Conservation (phyloP, 2,329 filamentous ascomycete genomes). For the Fusarium equiseti region DNA sequence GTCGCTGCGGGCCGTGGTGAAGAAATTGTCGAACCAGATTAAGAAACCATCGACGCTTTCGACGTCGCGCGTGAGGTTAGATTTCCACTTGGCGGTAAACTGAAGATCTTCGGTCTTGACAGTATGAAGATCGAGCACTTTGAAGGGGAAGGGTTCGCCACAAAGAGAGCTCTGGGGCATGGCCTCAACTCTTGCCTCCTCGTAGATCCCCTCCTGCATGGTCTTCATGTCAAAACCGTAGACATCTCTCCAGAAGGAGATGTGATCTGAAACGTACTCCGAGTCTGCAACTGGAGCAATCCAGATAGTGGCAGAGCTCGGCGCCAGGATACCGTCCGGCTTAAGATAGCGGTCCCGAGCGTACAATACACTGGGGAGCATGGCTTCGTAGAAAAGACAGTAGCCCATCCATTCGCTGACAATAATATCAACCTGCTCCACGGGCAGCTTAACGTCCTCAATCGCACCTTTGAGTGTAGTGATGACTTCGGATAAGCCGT, state of each 20-base stretch:
- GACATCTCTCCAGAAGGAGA: conserved; percentile 89
- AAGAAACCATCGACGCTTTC: conserved; percentile 86
- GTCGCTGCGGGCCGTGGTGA: conserved; percentile 72
- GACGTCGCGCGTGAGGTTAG: conserved; percentile 70
- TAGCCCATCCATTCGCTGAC: conserved; percentile 99
- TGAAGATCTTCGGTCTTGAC: conserved; percentile 78
- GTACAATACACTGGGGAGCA: conserved; percentile 92
- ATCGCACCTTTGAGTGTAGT: conserved; percentile 87
- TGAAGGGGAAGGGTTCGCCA: conserved; percentile 73
- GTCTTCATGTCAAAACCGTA: conserved; percentile 95
- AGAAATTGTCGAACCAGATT: conserved; percentile 96
- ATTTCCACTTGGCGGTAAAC: conserved; percentile 77
- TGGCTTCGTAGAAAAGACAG: conserved; percentile 91
- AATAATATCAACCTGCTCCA: conserved; percentile 89
- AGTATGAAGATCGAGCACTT: conserved; percentile 81
- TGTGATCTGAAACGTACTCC: conserved; percentile 81
- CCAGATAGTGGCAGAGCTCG: conserved; percentile 85
- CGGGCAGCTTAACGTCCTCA: conserved; percentile 84
- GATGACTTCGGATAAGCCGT: conserved; percentile 79
- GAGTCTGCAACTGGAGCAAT: conserved; percentile 83
- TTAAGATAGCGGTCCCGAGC: conserved; percentile 89
- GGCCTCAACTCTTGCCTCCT: conserved; percentile 83
- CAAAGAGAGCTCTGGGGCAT: conserved; percentile 72
- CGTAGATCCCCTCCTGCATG: conserved; percentile 85
- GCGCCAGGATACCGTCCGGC: conserved; percentile 84